A percentile compares a stretch with the other conserved stretches of the same genome.
These are phyloP conservation scores for Lunularia cruciata DNA, from an alignment of 225 moss, liverwort and hornwort species.

Conservation along the genomic window DNA sequence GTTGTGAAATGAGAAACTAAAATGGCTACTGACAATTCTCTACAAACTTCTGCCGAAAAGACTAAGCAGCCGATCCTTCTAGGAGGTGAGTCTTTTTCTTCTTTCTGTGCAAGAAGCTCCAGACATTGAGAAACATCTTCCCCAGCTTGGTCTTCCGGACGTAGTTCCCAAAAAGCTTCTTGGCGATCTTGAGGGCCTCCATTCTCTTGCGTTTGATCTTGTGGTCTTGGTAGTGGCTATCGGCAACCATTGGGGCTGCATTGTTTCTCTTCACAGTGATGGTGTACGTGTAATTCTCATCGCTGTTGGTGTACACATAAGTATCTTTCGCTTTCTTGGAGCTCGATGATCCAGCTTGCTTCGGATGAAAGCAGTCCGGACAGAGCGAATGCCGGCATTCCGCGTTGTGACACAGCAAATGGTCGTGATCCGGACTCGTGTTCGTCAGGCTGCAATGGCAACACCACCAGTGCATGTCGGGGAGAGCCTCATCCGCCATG, in stretches of 20 bases:
- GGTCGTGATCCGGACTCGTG: conserved; percentile 38
- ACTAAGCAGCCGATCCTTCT: not conserved
- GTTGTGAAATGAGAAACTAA: not conserved
- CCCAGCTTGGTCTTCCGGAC: conserved; percentile 25
- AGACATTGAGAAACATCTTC: conserved; percentile 25
- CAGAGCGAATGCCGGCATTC: conserved; percentile 38
- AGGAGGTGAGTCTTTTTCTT: conserved; percentile 23
- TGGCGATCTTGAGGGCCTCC: conserved; percentile 17
- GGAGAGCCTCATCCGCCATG: conserved; percentile 19
- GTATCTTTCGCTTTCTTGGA: conserved; percentile 21
- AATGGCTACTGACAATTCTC: not conserved
- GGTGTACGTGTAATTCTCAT: conserved; percentile 28
- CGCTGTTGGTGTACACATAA: conserved; percentile 25
- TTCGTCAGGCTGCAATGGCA: conserved; percentile 43
- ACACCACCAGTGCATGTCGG: conserved; percentile 47
- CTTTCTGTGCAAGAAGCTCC: conserved; percentile 25
- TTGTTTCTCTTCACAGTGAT: conserved; percentile 27
- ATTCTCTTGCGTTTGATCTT: conserved; percentile 24
- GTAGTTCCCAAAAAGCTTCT: conserved; percentile 24
- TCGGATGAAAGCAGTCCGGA: conserved; percentile 42
- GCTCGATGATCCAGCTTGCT: conserved; percentile 32
- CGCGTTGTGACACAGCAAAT: conserved; percentile 34
- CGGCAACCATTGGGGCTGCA: conserved; percentile 13
- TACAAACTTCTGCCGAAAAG: not conserved
- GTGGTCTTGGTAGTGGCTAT: conserved; percentile 21